Conservation (phyloP, 805 yeast genomes). For the Candida alai region DNA sequence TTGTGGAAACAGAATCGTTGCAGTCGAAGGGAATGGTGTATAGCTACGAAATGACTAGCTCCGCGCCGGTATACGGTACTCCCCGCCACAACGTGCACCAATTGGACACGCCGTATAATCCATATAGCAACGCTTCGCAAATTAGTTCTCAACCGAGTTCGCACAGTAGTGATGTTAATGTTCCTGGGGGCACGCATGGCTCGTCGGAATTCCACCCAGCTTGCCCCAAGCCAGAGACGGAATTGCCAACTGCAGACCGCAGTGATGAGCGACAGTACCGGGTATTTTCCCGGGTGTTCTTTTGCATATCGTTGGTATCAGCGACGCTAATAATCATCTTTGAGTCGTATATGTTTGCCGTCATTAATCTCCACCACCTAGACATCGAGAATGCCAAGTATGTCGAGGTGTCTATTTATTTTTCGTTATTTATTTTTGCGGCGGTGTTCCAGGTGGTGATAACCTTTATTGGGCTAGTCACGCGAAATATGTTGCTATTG, state of each 20-base stretch:
- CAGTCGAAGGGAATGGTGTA: too few relatives aligned
- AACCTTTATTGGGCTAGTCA: conserved; percentile 33
- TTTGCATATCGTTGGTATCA: conserved; percentile 27
- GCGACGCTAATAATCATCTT: conserved; percentile 33
- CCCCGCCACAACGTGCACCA: too few relatives aligned
- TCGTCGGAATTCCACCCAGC: neutral
- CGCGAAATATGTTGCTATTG: conserved; percentile 39
- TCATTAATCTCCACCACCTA: conserved; percentile 30
- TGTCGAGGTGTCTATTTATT: conserved; percentile 34
- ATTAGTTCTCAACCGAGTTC: too few relatives aligned
- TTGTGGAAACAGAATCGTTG: too few relatives aligned
- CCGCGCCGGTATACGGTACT: too few relatives aligned
- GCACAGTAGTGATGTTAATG: neutral
- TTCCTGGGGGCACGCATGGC: neutral
- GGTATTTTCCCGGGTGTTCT: conserved; percentile 13
- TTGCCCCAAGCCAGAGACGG: too few relatives aligned
- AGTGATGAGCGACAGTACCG: conserved; percentile 5
- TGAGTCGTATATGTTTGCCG: conserved; percentile 39
- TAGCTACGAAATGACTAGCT: too few relatives aligned
- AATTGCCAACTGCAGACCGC: neutral
- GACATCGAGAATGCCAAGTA: conserved; percentile 14
- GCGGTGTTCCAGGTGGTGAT: conserved; percentile 39
- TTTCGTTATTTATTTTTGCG: conserved; percentile 48
- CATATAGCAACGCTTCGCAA: too few relatives aligned
- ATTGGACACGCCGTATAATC: too few relatives aligned